Evolutionary conservation across 2,329 filamentous ascomycete species (phyloP).

Genomic region (Trichophyton schoenleinii): DNA sequence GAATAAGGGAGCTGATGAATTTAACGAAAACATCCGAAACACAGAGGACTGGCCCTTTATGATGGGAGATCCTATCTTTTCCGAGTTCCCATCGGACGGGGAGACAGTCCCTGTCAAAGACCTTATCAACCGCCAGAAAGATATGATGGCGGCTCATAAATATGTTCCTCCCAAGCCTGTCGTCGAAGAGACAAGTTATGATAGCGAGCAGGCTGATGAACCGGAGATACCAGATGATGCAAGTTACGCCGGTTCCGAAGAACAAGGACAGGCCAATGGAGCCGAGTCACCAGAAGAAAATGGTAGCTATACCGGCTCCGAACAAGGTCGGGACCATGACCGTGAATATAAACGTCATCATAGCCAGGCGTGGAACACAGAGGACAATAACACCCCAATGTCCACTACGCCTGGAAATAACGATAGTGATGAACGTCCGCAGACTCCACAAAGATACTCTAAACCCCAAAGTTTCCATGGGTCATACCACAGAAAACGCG

Average conservation of each 20-base stretch:
- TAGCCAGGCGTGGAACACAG: not conserved
- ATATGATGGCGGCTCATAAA: slow-evolving; percentile 19
- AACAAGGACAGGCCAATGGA: not conserved
- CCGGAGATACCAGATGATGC: not conserved
- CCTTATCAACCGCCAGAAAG: slow-evolving; percentile 28
- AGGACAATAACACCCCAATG: not conserved
- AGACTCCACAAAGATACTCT: not conserved
- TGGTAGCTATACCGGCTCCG: not conserved
- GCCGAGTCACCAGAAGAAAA: not conserved
- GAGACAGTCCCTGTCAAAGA: slow-evolving; percentile 33
- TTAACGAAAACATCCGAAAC: slow-evolving; percentile 36
- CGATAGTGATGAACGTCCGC: not conserved
- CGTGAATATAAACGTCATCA: not conserved
- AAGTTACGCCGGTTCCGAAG: not conserved
- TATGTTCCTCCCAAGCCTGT: slow-evolving; percentile 16
- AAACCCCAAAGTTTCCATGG: not conserved
- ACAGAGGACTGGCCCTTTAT: slow-evolving; percentile 40
- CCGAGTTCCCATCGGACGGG: slow-evolving; percentile 32
- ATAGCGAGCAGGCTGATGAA: slow-evolving; percentile 1
- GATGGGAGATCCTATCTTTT: slow-evolving; percentile 39
- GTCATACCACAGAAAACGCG: slow-evolving; percentile 10
- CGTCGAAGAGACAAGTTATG: slow-evolving; percentile 2
- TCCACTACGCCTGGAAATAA: not conserved
- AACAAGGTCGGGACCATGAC: not conserved
- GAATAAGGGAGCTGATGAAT: slow-evolving; percentile 31